Evolutionary conservation across 768 basidiomycete species (phyloP), one percentile per base, ranked within the genome.

Genomic region (Collybiopsis luxurians): DNA sequence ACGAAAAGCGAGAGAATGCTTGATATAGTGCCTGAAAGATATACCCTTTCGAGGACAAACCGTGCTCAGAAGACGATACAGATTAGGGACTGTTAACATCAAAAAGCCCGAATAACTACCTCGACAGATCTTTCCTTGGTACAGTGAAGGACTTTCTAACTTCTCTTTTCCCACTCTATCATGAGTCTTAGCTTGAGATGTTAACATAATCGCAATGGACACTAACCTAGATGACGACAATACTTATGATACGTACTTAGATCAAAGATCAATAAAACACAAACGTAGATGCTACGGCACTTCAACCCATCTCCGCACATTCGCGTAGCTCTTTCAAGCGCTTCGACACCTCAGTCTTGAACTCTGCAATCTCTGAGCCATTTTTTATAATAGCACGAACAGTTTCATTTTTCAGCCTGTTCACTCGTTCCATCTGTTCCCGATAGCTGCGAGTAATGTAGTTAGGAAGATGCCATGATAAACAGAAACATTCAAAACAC

Each of bases 311-410:
- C 76, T 83, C 88, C 3, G 87, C 85, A 65, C 87, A 87, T 56
- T 85, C 83, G 63, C 82, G 80, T 38, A 92, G 74, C 61, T 87
- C 81, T 62, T 80, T 78, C 27, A 93, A 77, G 63, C 86, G 84
- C 53, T 80, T 80, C 42, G 89, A 88, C 12, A 91, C 83, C 57
- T 87, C 87, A 53, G 87, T 82, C 70, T 91, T 91, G 76, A 92
- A 92, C 64, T 84, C 79, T 15, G 85, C 87, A 34, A 92, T 89
- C 60, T 92, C 91, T 60, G 87, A 89, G 63, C 87, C 88, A 68
- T 86, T 91, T 77, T 91, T 92, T 57, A 89, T 81, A 58, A 93
- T 90, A 17, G 86, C 87, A 0, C 89, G 83, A 44, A 90, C 81
- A 0, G 89, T 91, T 63, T 91, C 90, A 54, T 93, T 90, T 61